These are phyloP conservation scores for Bertia moriformis DNA, from an alignment of 2,329 filamentous ascomycete species.

Conservation along the genomic window DNA sequence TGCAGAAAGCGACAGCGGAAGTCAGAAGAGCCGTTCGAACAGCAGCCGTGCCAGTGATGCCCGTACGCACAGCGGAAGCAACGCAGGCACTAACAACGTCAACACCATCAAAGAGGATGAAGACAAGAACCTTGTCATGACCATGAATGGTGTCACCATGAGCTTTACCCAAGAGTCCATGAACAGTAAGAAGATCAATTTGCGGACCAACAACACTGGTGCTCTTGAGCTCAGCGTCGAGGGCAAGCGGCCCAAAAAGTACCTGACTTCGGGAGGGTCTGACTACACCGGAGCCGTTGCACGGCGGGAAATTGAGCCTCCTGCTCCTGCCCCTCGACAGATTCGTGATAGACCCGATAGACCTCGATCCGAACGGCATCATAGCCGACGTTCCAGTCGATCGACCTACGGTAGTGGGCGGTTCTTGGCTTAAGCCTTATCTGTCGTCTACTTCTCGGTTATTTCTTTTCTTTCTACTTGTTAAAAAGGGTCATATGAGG, in stretches of 20 bases:
- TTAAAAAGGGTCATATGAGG: too few species aligned
- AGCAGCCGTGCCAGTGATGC: constrained; percentile 19
- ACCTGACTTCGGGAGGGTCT: constrained; percentile 15
- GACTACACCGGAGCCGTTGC: constrained; percentile 14
- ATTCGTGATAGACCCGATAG: constrained; percentile 9
- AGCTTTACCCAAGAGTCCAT: constrained; percentile 18
- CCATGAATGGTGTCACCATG: constrained; percentile 21
- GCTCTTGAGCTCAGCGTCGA: constrained; percentile 20
- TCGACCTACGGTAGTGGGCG: constrained; percentile 15
- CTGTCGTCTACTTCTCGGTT: too few species aligned
- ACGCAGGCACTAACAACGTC: constrained; percentile 7
- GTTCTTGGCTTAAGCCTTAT: too few species aligned
- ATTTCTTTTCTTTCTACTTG: too few species aligned
- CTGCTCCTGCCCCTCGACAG: background rate
- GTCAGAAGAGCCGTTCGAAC: constrained; percentile 20
- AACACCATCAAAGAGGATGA: constrained; percentile 16
- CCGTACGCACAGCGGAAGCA: constrained; percentile 13
- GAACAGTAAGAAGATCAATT: constrained; percentile 19
- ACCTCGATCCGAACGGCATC: constrained; percentile 14
- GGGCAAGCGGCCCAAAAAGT: constrained; percentile 16
- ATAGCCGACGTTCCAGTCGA: constrained; percentile 18
- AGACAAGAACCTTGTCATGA: constrained; percentile 19
- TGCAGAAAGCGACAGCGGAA: constrained; percentile 17
- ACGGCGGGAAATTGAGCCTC: background rate
- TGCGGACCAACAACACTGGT: constrained; percentile 19